Evolutionary conservation across 352 stramenopile species (phyloP), one percentile per base, ranked within the genome.

Genomic region (Phytophthora lateralis): DNA sequence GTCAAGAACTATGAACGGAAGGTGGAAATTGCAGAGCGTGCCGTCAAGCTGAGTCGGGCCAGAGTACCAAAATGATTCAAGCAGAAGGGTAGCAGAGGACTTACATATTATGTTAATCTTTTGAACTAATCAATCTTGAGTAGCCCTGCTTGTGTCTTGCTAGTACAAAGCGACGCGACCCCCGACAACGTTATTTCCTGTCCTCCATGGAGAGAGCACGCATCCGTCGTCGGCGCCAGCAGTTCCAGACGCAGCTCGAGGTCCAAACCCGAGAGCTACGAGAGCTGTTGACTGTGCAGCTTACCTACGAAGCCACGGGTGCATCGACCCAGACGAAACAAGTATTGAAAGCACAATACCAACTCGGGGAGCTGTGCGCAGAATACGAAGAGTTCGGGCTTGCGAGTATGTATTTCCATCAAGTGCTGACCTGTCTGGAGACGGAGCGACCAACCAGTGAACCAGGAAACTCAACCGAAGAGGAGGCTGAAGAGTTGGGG

Each of bases 1-100:
- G 74, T 97, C 59, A 93, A 88, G 43, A 97, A 97, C 66, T 98
- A 96, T 66, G 86, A 96, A 50, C 86, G 93, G 30, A 98, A 98
- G 68, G 80, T 98, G 20, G 91, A 97, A 60, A 97, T 98, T 51
- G 79, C 86, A 4, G 90, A 97, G 48, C 93, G 96, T 39, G 89
- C 87, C 0, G 70, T 79, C 26, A 96, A 91, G 41, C 52, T 76
- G 24, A 64, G 53, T n/a, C 69, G 72, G n/a, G 43, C 47, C 14
- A 80, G 75, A 37, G 50, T 62, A 26, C 30, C 44, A 27, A 73
- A 73, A 29, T 47, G 60, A 6, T 18, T 60, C 12, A 58, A 47
- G 7, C 47, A 4, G 39, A 41, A 54, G 15, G 32, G 18, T 65
- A 59, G 24, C n/a, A 9, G 17, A 20, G 30, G 17, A 10, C n/a